Percentiles rank a stretch among this genome's conserved stretches.
phyloP scores from a whole-genome alignment of 371 early-diverging fungal species.

The Mortierella sp. region DNA sequence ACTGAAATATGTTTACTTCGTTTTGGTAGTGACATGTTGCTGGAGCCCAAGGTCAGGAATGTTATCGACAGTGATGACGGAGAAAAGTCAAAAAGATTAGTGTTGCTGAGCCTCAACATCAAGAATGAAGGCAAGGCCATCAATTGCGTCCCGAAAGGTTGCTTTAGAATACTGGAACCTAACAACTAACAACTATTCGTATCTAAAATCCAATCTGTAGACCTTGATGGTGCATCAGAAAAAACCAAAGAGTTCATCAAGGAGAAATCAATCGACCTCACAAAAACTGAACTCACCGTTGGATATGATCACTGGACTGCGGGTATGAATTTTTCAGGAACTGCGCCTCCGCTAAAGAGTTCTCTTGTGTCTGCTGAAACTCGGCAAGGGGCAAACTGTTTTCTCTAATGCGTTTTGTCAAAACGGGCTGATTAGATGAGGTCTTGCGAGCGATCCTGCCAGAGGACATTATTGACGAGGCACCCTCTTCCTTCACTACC shows the following conservation, averaged over 20 bases:
- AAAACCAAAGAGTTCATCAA: slow-evolving; percentile 62
- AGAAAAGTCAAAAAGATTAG: slow-evolving; percentile 66
- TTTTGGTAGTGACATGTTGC: slow-evolving; percentile 70
- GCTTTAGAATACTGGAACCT: background rate
- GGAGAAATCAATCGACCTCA: slow-evolving; percentile 63
- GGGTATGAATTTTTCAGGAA: slow-evolving; percentile 57
- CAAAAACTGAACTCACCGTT: slow-evolving; percentile 68
- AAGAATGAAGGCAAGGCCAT: slow-evolving; percentile 40
- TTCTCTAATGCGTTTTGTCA: background rate
- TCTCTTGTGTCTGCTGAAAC: background rate
- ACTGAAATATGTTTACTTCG: background rate
- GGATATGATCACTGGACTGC: slow-evolving; percentile 86
- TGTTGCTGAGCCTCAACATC: slow-evolving; percentile 70
- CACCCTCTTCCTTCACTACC: slow-evolving; percentile 93
- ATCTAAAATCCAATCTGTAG: slow-evolving; percentile 12
- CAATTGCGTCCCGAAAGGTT: background rate
- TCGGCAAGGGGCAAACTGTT: background rate
- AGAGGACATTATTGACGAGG: slow-evolving; percentile 74
- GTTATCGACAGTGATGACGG: slow-evolving; percentile 71
- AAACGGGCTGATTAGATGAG: slow-evolving; percentile 69
- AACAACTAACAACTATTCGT: background rate
- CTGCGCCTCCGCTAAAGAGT: background rate
- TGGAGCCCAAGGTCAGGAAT: slow-evolving; percentile 79
- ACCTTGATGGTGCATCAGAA: slow-evolving; percentile 62
- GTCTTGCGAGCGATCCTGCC: slow-evolving; percentile 93